Percentiles rank a stretch among this genome's conserved stretches.
Conservation (phyloP, 1,284 basidiomycete species). For the Gymnopus androsaceus region DNA sequence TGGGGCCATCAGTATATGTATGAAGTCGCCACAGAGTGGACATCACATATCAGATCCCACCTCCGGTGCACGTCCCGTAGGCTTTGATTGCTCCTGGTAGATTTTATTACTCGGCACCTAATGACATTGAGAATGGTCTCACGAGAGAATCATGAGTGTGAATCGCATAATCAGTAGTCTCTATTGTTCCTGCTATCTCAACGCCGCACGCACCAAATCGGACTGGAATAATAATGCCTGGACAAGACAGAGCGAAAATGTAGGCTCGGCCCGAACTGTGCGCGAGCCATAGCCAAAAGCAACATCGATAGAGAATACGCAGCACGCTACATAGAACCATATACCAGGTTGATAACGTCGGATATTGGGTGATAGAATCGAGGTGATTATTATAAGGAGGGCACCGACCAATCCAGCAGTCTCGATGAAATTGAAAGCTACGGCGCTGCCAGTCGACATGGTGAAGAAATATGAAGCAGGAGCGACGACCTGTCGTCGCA, state of each 20-base stretch:
- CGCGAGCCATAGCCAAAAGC: not conserved
- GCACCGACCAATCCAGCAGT: not conserved
- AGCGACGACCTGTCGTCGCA: no score
- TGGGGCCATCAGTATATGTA: no score
- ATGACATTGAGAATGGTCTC: no score
- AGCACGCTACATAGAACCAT: not conserved
- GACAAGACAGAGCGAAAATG: not conserved
- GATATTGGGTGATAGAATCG: not conserved
- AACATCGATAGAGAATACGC: not conserved
- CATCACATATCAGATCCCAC: no score
- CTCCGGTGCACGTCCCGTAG: no score
- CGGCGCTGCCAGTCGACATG: not conserved
- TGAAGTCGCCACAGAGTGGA: no score
- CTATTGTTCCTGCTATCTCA: not conserved
- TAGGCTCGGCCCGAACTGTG: not conserved
- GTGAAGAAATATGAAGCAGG: not conserved
- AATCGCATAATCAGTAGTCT: not conserved
- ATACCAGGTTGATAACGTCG: conserved; percentile 8
- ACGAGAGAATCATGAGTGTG: no score
- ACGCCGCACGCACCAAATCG: not conserved
- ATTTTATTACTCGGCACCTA: no score
- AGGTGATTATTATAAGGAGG: not conserved
- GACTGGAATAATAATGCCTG: not conserved
- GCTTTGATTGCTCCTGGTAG: no score
- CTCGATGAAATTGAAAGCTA: conserved; percentile 1